phyloP scores from a whole-genome alignment of 169 alveolate species.

The Cyclospora cayetanensis region DNA sequence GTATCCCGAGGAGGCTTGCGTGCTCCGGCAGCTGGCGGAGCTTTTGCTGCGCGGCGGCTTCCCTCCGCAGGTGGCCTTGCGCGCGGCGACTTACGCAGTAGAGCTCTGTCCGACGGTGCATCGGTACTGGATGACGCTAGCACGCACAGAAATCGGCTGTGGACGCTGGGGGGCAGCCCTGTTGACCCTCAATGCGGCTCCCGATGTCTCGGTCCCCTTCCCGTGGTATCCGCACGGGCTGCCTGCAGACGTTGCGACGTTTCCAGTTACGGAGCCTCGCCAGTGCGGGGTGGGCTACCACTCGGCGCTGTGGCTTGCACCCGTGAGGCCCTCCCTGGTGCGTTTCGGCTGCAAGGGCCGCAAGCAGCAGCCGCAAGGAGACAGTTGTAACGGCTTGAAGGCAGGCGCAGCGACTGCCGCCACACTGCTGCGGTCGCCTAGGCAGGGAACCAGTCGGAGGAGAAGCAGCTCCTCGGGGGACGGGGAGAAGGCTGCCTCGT shows the following conservation, averaged over 20 bases:
- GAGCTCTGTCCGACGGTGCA: constrained; percentile 15
- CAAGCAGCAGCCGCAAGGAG: neutral
- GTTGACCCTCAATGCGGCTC: constrained; percentile 24
- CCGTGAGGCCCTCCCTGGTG: neutral
- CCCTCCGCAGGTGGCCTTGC: neutral
- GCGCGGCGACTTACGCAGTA: constrained; percentile 26
- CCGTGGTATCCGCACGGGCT: constrained; percentile 27
- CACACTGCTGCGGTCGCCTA: neutral
- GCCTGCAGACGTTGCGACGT: neutral
- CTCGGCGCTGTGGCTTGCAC: neutral
- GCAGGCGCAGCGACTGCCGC: constrained; percentile 12
- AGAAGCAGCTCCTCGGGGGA: too few relatives aligned
- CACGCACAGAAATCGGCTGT: neutral
- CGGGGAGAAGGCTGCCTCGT: too few relatives aligned
- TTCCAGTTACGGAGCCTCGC: neutral
- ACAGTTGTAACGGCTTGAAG: neutral
- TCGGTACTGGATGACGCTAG: constrained; percentile 41
- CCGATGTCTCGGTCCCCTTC: constrained; percentile 10
- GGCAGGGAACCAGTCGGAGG: neutral
- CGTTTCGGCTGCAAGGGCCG: neutral
- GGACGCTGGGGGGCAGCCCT: neutral
- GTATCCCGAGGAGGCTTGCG: constrained; percentile 55
- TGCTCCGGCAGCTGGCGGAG: constrained; percentile 22
- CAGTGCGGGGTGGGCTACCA: constrained; percentile 8
- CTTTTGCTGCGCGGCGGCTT: constrained; percentile 31